Conservation (phyloP, 805 yeast species). For the Debaryomyces prosopidis region DNA sequence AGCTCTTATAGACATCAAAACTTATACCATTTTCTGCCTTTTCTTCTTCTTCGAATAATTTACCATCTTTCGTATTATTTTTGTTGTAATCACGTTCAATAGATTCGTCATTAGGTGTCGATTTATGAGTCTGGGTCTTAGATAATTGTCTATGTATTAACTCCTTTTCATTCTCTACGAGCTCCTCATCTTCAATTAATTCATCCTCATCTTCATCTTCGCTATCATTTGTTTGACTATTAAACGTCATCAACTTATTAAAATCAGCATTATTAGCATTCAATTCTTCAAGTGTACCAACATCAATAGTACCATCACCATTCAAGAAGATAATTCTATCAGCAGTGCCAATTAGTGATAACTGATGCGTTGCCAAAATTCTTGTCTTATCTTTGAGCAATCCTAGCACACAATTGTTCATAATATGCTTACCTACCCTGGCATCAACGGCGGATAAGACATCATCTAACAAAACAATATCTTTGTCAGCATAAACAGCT, state of each 20-base stretch:
- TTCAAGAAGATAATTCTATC: constrained; percentile 30
- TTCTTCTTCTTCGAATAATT: constrained; percentile 48
- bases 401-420: constrained; percentile 30
- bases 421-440: constrained; percentile 36
- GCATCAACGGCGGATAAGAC: constrained; percentile 41
- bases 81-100: constrained; percentile 29
- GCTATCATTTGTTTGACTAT: constrained; percentile 14
- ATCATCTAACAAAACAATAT: constrained; percentile 33
- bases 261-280: constrained; percentile 23
- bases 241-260: constrained; percentile 27
- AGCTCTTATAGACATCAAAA: constrained; percentile 48
- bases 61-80: constrained; percentile 23
- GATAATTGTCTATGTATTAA: constrained; percentile 15
- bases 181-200: constrained; percentile 13
- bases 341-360: constrained; percentile 33
- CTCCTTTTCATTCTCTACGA: constrained; percentile 17
- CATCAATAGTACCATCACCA: constrained; percentile 31
- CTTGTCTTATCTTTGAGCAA: constrained; percentile 29
- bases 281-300: constrained; percentile 30
- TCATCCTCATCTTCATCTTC: constrained; percentile 15
- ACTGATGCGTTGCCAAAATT: constrained; percentile 39
- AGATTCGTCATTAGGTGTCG: constrained; percentile 32
- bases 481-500: constrained; percentile 32
- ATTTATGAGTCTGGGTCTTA: constrained; percentile 11
- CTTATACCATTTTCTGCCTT: constrained; percentile 58